phyloP scores from a whole-genome alignment of 2,329 filamentous ascomycete genomes.

The Talaromyces sp. region DNA sequence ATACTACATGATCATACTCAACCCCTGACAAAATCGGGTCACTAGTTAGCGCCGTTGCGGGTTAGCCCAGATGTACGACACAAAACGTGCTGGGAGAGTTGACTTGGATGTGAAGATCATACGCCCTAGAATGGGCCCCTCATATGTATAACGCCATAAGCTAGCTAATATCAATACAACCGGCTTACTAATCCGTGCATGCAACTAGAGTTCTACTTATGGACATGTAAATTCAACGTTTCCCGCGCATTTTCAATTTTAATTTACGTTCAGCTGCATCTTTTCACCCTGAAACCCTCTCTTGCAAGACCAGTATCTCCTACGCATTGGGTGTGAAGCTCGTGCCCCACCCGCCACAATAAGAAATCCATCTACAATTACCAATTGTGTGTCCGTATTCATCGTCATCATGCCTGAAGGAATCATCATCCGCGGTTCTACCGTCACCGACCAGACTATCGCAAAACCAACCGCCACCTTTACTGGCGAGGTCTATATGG shows the following conservation, averaged over 20 bases:
- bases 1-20: too few relatives aligned
- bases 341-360: neutral
- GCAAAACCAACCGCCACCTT: neutral
- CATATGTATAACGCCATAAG: neutral
- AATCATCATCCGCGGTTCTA: neutral
- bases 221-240: neutral
- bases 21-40: too few relatives aligned
- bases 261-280: neutral
- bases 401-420: neutral
- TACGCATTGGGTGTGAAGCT: neutral
- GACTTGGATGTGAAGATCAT: neutral
- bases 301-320: neutral
- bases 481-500: slow-evolving; percentile 3
- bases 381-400: neutral
- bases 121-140: neutral
- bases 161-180: neutral
- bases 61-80: neutral
- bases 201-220: neutral
- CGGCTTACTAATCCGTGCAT: neutral
- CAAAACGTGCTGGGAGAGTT: neutral
- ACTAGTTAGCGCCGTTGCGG: too few relatives aligned
- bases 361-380: neutral
- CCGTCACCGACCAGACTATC: neutral
- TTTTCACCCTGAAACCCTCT: neutral
- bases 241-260: neutral